Percentiles rank a stretch among this genome's conserved stretches.
phyloP scores from a whole-genome alignment of 768 basidiomycete species.

The Pisolithus marmoratus region DNA sequence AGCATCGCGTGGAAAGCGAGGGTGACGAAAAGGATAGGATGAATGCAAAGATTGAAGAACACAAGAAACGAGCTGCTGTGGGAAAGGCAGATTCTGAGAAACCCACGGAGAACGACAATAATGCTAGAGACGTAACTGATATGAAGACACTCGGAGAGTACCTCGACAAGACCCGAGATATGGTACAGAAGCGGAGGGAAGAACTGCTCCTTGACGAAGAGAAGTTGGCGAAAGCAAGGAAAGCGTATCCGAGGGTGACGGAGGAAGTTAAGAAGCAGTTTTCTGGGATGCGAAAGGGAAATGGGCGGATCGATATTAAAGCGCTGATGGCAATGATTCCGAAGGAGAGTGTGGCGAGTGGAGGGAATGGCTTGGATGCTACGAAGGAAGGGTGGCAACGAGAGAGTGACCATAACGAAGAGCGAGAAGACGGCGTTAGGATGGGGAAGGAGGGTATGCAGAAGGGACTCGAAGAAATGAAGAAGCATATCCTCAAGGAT shows the following conservation, averaged over 20 bases:
- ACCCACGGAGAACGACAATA: not conserved
- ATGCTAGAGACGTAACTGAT: not conserved
- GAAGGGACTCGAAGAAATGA: conserved; percentile 10
- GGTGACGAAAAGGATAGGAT: conserved; percentile 6
- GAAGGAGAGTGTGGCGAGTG: conserved; percentile 2
- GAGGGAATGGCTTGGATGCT: conserved; percentile 1
- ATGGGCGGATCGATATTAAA: conserved; percentile 6
- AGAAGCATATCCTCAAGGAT: conserved; percentile 1
- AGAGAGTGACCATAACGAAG: not conserved
- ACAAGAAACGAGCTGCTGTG: conserved; percentile 1
- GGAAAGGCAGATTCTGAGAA: not conserved
- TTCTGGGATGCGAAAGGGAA: not conserved
- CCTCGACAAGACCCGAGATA: conserved; percentile 16
- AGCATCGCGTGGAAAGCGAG: not conserved
- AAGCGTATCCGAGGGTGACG: conserved; percentile 10
- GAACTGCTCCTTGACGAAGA: conserved; percentile 12
- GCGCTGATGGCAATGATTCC: conserved; percentile 8
- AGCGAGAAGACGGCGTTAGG: conserved; percentile 5
- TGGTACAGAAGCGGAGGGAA: conserved; percentile 11
- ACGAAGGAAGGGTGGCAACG: conserved; percentile 3
- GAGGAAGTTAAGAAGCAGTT: conserved; percentile 9
- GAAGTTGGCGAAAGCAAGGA: conserved; percentile 15
- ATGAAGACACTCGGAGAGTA: conserved; percentile 8
- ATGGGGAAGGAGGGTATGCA: conserved; percentile 6
- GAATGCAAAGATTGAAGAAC: conserved; percentile 4